These are phyloP conservation scores for Backusella mclennaniae DNA, from an alignment of 192 early-diverging fungal genomes.

Conservation along the genomic window DNA sequence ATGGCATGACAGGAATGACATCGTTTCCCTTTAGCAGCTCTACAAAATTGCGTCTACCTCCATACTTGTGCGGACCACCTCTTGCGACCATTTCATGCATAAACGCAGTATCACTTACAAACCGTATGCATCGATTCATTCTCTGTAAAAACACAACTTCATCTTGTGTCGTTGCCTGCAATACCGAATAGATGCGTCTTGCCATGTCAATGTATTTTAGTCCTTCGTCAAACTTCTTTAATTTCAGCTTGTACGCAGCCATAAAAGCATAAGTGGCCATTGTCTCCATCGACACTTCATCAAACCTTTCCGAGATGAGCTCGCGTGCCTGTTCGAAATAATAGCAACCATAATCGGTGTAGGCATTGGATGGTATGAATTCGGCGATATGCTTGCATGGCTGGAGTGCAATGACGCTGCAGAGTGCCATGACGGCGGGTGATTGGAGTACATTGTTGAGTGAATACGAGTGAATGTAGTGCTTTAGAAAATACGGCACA, in stretches of 20 bases:
- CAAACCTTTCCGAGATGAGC: background rate
- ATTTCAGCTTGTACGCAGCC: background rate
- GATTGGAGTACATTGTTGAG: background rate
- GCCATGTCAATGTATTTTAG: background rate
- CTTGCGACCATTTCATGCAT: background rate
- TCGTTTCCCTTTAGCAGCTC: background rate
- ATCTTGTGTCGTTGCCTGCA: background rate
- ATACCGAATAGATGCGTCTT: background rate
- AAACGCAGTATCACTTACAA: background rate
- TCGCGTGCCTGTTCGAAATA: slow-evolving; percentile 4
- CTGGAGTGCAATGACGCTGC: background rate
- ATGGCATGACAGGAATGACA: background rate
- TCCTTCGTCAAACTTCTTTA: background rate
- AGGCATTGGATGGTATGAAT: background rate
- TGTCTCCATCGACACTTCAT: background rate
- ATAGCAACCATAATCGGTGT: background rate
- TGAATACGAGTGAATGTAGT: background rate
- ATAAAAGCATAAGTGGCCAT: background rate
- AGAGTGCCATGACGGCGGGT: slow-evolving; percentile 1
- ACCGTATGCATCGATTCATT: background rate
- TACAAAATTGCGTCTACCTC: background rate
- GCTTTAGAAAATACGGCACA: background rate
- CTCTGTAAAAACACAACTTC: background rate
- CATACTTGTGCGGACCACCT: too few species aligned
- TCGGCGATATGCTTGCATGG: background rate